These are phyloP conservation scores for Venustampulla echinocandica DNA, from an alignment of 495 filamentous ascomycete genomes.

Conservation along the genomic window DNA sequence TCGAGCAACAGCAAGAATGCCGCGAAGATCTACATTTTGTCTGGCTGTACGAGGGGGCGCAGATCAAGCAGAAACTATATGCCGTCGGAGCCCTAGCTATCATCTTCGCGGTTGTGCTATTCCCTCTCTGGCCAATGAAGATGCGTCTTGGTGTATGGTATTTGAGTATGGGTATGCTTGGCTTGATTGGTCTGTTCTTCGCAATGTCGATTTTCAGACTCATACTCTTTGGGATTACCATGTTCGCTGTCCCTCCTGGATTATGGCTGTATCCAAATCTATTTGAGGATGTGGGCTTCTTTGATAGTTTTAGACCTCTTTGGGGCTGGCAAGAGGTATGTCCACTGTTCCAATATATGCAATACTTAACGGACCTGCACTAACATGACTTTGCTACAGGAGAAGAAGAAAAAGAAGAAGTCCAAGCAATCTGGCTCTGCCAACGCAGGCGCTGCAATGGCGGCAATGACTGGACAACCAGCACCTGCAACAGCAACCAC, in stretches of 20 bases:
- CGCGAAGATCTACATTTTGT: conserved; percentile 87
- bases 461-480: conserved; percentile 41
- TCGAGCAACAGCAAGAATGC: conserved; percentile 95
- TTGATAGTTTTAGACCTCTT: conserved; percentile 91
- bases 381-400: conserved; percentile 25
- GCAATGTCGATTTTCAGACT: conserved; percentile 94
- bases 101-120: conserved; percentile 84
- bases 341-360: conserved; percentile 1
- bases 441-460: conserved; percentile 34
- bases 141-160: conserved; percentile 95
- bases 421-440: conserved; percentile 29
- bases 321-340: conserved; percentile 98
- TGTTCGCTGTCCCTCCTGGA: conserved; percentile 75
- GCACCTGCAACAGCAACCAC: conserved; percentile 51
- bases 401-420: conserved; percentile 56
- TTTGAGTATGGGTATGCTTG: conserved; percentile 88
- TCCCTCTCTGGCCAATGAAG: conserved; percentile 92
- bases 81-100: conserved; percentile 69
- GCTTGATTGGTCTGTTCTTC: conserved; percentile 90
- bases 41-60: conserved; percentile 91
- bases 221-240: conserved; percentile 89
- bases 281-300: conserved; percentile 97
- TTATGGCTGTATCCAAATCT: conserved; percentile 97
- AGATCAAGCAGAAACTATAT: conserved; percentile 88
- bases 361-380: conserved; percentile 22